These are phyloP conservation scores for Heritiera littoralis DNA, from an alignment of 345 rosid genomes.

Conservation along the genomic window DNA sequence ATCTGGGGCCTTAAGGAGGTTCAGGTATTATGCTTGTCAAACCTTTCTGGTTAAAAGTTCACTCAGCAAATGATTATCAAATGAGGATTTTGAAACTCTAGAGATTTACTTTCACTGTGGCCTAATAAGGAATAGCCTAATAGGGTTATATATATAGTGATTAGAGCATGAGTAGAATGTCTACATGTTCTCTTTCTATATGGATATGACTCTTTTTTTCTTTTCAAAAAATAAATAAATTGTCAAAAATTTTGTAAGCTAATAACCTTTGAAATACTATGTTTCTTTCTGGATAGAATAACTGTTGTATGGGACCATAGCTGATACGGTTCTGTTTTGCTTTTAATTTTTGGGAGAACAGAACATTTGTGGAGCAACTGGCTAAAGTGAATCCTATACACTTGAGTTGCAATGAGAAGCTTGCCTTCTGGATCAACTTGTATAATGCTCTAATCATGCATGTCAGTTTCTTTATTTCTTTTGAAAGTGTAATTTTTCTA, in stretches of 20 bases:
- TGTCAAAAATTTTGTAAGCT: background rate
- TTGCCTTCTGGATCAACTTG: conserved; percentile 96
- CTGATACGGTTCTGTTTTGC: conserved; percentile 7
- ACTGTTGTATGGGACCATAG: conserved; percentile 7
- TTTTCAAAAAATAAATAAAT: background rate
- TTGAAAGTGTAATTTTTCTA: conserved; percentile 12
- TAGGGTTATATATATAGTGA: background rate
- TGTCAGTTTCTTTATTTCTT: conserved; percentile 42
- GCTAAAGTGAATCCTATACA: conserved; percentile 80
- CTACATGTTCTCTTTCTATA: background rate
- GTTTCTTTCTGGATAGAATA: background rate
- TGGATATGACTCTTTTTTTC: background rate
- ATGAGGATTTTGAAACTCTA: conserved; percentile 1
- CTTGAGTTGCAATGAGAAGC: conserved; percentile 74
- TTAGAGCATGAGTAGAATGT: background rate
- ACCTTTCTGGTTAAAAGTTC: background rate
- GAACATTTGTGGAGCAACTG: conserved; percentile 84
- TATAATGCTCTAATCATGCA: conserved; percentile 98
- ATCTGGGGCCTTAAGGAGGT: conserved; percentile 80
- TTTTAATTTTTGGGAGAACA: conserved; percentile 32
- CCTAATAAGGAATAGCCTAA: background rate
- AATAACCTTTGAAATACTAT: background rate
- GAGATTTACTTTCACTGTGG: background rate
- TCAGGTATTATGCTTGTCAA: conserved; percentile 52
- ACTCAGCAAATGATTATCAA: background rate